A percentile compares a stretch with the other conserved stretches of the same genome.
These are phyloP conservation scores for Penicillium hesseltinei DNA, from an alignment of 2,329 filamentous ascomycete genomes.

Conservation along the genomic window DNA sequence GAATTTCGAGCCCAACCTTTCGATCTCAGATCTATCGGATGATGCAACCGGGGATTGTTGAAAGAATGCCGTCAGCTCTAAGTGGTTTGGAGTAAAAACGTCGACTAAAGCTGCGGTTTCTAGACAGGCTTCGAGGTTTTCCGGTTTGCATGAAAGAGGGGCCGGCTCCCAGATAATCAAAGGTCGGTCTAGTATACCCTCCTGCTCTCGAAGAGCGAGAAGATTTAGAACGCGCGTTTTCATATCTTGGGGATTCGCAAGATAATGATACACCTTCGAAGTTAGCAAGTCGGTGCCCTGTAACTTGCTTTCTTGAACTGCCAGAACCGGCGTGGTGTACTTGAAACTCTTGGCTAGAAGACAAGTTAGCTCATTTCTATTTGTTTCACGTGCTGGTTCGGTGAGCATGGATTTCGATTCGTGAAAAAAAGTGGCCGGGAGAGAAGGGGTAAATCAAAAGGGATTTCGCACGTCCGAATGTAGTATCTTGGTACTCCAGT, in stretches of 20 bases:
- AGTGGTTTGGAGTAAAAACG: conserved; percentile 41
- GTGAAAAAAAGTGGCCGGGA: neutral
- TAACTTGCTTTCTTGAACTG: conserved; percentile 11
- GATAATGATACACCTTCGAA: conserved; percentile 21
- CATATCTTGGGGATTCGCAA: conserved; percentile 19
- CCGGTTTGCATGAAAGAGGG: conserved; percentile 19
- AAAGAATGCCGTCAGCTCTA: conserved; percentile 33
- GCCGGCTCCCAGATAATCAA: conserved; percentile 28
- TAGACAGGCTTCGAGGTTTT: conserved; percentile 24
- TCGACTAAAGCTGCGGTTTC: conserved; percentile 24
- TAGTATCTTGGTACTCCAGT: conserved; percentile 29
- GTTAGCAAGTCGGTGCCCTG: conserved; percentile 3
- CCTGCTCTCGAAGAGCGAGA: conserved; percentile 15
- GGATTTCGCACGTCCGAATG: conserved; percentile 27
- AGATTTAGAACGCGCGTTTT: conserved; percentile 8
- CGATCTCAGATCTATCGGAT: conserved; percentile 9
- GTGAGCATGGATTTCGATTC: neutral
- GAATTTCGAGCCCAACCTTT: conserved; percentile 9
- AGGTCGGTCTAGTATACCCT: conserved; percentile 12
- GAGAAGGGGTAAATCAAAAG: conserved; percentile 1
- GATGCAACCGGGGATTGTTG: neutral
- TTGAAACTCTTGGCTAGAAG: conserved; percentile 22
- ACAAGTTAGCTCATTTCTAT: neutral
- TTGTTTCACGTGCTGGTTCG: neutral
- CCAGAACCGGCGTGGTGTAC: conserved; percentile 24